phyloP scores from a whole-genome alignment of 2,329 filamentous ascomycete species.

The Diplodia sapinea region DNA sequence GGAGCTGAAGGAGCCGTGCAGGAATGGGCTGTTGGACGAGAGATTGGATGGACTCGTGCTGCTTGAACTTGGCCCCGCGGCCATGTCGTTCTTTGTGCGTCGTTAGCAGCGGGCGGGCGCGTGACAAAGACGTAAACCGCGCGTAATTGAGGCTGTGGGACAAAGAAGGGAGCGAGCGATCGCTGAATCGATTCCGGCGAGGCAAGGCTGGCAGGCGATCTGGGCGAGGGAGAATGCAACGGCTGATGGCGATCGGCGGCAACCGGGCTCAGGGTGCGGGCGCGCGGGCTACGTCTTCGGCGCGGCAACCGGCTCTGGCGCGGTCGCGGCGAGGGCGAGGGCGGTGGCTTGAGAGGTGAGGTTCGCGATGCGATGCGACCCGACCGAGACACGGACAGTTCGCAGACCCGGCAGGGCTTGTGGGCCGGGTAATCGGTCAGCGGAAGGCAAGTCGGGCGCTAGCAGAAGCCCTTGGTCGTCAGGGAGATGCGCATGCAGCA shows the following conservation, averaged over 20 bases:
- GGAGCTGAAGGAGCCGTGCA: conserved; percentile 49
- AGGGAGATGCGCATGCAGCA: conserved; percentile 26
- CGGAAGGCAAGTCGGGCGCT: conserved; percentile 17
- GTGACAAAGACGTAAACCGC: conserved; percentile 26
- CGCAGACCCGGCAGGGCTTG: conserved; percentile 1
- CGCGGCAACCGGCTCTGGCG: neutral
- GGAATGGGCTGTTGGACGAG: conserved; percentile 46
- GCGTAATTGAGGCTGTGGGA: conserved; percentile 24
- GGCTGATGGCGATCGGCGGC: conserved; percentile 22
- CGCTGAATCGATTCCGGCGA: conserved; percentile 1
- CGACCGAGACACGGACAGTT: conserved; percentile 30
- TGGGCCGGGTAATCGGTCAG: conserved; percentile 3
- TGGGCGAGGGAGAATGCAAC: conserved; percentile 12
- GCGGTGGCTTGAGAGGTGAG: conserved; percentile 13
- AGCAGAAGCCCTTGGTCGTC: conserved; percentile 17
- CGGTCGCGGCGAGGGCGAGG: neutral
- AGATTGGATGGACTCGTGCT: conserved; percentile 50
- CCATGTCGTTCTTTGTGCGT: conserved; percentile 39
- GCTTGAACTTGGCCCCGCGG: conserved; percentile 50
- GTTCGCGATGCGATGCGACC: conserved; percentile 30
- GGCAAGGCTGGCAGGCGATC: conserved; percentile 3
- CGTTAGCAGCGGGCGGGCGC: conserved; percentile 15
- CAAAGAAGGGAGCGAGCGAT: conserved; percentile 30
- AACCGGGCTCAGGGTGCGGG: neutral
- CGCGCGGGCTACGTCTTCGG: neutral